phyloP scores from a whole-genome alignment of 192 early-diverging fungal genomes.

The Gaertneriomyces semiglobifer region DNA sequence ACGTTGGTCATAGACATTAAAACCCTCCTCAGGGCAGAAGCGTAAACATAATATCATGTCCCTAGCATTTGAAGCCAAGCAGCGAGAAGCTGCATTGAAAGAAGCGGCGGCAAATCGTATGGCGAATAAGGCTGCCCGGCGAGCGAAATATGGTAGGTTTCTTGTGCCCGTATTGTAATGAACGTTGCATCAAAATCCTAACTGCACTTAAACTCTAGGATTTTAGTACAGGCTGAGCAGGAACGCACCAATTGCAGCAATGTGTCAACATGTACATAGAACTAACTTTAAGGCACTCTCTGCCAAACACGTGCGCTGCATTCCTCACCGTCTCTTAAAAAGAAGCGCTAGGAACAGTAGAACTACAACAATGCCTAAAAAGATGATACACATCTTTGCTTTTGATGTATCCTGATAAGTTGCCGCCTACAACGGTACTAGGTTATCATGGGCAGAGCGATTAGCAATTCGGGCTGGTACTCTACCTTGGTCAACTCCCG shows the following conservation, averaged over 20 bases:
- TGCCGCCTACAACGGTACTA: conserved; percentile 51
- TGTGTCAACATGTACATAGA: too few species aligned
- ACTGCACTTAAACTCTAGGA: too few species aligned
- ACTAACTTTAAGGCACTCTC: too few species aligned
- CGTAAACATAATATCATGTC: conserved; percentile 32
- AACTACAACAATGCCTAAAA: conserved; percentile 72
- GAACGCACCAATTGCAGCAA: too few species aligned
- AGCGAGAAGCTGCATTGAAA: conserved; percentile 1
- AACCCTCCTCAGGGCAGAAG: neutral
- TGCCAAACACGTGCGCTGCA: too few species aligned
- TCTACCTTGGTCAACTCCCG: conserved; percentile 74
- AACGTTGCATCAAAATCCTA: too few species aligned
- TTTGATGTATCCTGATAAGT: conserved; percentile 76
- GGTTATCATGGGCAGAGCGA: neutral
- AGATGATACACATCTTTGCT: conserved; percentile 80
- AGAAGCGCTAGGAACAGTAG: conserved; percentile 74
- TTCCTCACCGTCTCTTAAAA: conserved; percentile 23
- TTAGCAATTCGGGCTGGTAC: neutral
- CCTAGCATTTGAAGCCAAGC: conserved; percentile 21
- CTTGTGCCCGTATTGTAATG: conserved; percentile 70
- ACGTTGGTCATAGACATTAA: neutral
- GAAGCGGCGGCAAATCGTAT: conserved; percentile 13
- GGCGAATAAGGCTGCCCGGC: conserved; percentile 4
- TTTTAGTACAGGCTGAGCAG: too few species aligned
- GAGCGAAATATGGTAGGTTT: conserved; percentile 53